Evolutionary conservation across 192 early-diverging fungal species (phyloP).

Genomic region (Endogone sp.): DNA sequence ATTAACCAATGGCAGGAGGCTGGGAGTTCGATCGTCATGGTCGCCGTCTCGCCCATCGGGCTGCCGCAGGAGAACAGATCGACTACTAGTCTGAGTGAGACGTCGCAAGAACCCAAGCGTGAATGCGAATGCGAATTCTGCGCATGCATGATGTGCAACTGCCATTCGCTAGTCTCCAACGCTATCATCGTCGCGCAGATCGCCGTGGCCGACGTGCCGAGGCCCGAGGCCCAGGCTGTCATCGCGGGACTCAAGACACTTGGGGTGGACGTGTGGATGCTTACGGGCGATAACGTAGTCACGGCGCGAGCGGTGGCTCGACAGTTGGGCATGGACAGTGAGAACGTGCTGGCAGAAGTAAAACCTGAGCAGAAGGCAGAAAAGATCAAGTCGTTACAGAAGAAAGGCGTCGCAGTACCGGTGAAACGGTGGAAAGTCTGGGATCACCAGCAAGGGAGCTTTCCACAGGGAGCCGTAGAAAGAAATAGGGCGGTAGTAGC

Average conservation of each 20-base stretch:
- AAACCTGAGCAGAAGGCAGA: slow-evolving; percentile 69
- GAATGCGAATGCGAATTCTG: slow-evolving; percentile 24
- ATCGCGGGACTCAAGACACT: slow-evolving; percentile 40
- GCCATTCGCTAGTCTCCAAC: slow-evolving; percentile 17
- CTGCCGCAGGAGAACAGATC: not conserved
- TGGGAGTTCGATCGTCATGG: slow-evolving; percentile 55
- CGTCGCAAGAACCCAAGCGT: not conserved
- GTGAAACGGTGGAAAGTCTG: not conserved
- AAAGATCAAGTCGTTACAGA: slow-evolving; percentile 55
- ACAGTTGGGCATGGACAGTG: slow-evolving; percentile 59
- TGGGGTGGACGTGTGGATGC: slow-evolving; percentile 71
- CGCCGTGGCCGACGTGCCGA: slow-evolving; percentile 58
- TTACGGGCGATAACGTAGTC: slow-evolving; percentile 69
- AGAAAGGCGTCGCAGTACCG: slow-evolving; percentile 8
- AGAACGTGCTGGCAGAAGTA: slow-evolving; percentile 56
- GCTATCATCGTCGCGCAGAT: slow-evolving; percentile 54
- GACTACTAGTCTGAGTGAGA: not conserved
- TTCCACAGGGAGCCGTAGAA: slow-evolving; percentile 4
- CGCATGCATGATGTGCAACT: slow-evolving; percentile 29
- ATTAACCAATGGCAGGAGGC: slow-evolving; percentile 47
- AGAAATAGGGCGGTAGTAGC: slow-evolving; percentile 56
- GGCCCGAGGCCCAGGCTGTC: slow-evolving; percentile 52
- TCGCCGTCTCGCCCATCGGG: slow-evolving; percentile 36
- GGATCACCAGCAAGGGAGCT: not conserved
- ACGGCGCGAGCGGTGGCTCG: slow-evolving; percentile 61